A percentile compares a stretch with the other conserved stretches of the same genome.
These are phyloP conservation scores for Inga laurina DNA, from an alignment of 306 rosid genomes.

Conservation along the genomic window DNA sequence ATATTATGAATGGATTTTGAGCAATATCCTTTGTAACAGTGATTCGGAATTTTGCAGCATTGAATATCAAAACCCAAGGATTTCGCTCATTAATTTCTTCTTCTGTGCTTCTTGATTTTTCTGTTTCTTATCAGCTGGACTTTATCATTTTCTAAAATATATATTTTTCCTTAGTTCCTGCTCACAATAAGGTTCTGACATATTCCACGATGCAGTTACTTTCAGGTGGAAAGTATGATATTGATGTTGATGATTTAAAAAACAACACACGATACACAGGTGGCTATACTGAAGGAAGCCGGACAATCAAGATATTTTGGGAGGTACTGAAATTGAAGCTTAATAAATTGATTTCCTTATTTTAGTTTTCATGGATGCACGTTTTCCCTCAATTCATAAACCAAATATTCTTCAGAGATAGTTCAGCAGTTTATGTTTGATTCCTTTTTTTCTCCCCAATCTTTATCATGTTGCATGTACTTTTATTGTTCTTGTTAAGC, in stretches of 20 bases:
- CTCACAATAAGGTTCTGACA: slow-evolving; percentile 36
- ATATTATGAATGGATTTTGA: neutral
- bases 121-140: neutral
- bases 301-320: slow-evolving; percentile 86
- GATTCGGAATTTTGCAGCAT: neutral
- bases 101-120: neutral
- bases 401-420: slow-evolving; percentile 2
- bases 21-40: neutral
- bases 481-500: slow-evolving; percentile 7
- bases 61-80: neutral
- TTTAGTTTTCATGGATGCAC: neutral
- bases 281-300: slow-evolving; percentile 86
- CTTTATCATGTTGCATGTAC: slow-evolving; percentile 6
- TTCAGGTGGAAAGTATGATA: slow-evolving; percentile 96
- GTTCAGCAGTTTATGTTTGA: neutral
- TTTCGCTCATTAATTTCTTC: neutral
- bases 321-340: slow-evolving; percentile 62
- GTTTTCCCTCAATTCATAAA: slow-evolving; percentile 2
- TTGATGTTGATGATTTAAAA: slow-evolving; percentile 85
- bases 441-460: neutral
- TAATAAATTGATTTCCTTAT: neutral
- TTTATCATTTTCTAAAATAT: slow-evolving; percentile 2
- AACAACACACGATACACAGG: slow-evolving; percentile 89
- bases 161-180: slow-evolving; percentile 22
- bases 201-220: slow-evolving; percentile 68